A percentile compares a stretch with the other conserved stretches of the same genome.
phyloP scores from a whole-genome alignment of 257 asterid genomes.

The Pogostemon cablin region DNA sequence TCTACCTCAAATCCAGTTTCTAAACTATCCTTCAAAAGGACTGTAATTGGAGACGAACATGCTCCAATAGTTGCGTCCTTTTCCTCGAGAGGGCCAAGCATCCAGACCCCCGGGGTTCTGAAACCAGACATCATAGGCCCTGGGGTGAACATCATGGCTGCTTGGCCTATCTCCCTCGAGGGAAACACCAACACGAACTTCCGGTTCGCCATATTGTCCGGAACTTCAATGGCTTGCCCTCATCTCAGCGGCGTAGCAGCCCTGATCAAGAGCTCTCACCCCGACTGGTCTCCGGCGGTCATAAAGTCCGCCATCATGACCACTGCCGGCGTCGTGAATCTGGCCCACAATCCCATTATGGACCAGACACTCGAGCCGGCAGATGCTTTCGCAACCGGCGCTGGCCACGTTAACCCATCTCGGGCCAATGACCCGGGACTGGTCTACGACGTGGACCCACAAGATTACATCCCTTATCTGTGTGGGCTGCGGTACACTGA shows the following conservation, averaged over 20 bases:
- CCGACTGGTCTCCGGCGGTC: conserved; percentile 42
- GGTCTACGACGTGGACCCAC: conserved; percentile 24
- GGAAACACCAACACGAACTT: not conserved
- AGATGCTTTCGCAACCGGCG: conserved; percentile 33
- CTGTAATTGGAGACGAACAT: conserved; percentile 16
- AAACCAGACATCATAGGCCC: conserved; percentile 41
- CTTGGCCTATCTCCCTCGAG: conserved; percentile 29
- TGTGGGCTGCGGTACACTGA: conserved; percentile 34
- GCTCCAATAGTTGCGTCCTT: conserved; percentile 32
- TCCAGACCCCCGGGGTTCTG: conserved; percentile 18
- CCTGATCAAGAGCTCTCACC: conserved; percentile 36
- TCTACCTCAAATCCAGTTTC: conserved; percentile 36
- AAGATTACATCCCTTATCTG: conserved; percentile 33
- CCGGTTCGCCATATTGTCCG: not conserved
- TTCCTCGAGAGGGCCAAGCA: conserved; percentile 22
- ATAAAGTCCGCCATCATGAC: conserved; percentile 47
- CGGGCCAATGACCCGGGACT: conserved; percentile 35
- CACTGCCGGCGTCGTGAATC: conserved; percentile 31
- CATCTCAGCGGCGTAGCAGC: conserved; percentile 43
- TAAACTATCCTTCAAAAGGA: conserved; percentile 32
- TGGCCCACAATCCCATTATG: conserved; percentile 20
- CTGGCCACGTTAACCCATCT: conserved; percentile 39
- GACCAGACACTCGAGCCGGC: conserved; percentile 33
- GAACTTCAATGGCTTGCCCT: conserved; percentile 44
- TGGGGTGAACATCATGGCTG: conserved; percentile 39